Base-by-base conservation (phyloP, 441 rosid species). In the Corymbia calophylla region DNA sequence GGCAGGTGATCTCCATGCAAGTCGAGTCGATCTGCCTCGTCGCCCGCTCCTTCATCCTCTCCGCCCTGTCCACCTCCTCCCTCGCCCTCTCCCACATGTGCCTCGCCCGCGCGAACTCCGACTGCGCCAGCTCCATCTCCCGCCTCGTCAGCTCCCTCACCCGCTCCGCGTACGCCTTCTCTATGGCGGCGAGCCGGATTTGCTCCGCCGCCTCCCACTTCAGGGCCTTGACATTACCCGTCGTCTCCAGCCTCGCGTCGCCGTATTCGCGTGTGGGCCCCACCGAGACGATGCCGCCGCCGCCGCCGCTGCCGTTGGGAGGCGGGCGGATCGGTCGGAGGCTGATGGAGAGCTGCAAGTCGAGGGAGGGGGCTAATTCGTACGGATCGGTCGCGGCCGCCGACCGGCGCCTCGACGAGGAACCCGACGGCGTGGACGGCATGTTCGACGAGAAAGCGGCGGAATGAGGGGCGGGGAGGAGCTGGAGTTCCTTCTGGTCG, bases 121-220 rank as follows among this genome's bases (percentile, higher is more conserved):
- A 94, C 86, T 97, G 98, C 8, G 99, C 99, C 92, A 97, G 51
- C 93, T 96, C 99, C 97, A 97, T 96, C 93, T 98, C 99, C 93
- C 95, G 93, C 91, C 95, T 92, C 49, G 98, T 96, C 51, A 96
- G 94, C 92, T 98, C 99, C 94, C 98, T 93, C 73, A 98, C 97
- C 80, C 98, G 93, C 93, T 98, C 99, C 1, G 99, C 99, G 81
- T 98, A 98, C 27, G 97, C 98, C 92, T 95, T 98, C 85, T 97
- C 99, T 8, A 97, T 93, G 0, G 99, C 95, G 1, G 98, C 98
- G 88, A 97, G 56, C 47, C 98, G 92, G 86, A 97, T 96, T 86
- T 96, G 98, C 95, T 98, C 99, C 31, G 96, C 96, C 86, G 99
- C 96, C 92, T 97, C 96, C 99, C 98, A 98, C 91, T 96, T 98